These are phyloP conservation scores for Entrophospora sp. DNA, from an alignment of 192 early-diverging fungal species.

Conservation along the genomic window DNA sequence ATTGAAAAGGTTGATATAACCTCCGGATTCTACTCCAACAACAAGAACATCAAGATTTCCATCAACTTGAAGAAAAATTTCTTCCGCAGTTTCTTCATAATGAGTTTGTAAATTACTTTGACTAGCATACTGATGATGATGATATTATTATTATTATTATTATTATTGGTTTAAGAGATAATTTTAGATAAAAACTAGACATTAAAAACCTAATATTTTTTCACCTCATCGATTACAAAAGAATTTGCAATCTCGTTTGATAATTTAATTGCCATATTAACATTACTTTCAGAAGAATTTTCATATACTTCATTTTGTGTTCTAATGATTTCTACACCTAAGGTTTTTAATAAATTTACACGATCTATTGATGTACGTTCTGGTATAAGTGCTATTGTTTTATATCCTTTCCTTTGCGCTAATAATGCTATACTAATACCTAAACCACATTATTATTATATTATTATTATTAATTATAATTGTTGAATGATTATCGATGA, in stretches of 20 bases:
- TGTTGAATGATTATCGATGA: background rate
- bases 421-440: constrained; percentile 59
- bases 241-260: constrained; percentile 38
- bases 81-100: constrained; percentile 49
- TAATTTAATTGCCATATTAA: constrained; percentile 49
- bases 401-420: constrained; percentile 30
- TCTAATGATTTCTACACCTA: constrained; percentile 63
- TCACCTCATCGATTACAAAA: constrained; percentile 58
- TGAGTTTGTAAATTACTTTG: constrained; percentile 26
- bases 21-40: constrained; percentile 62
- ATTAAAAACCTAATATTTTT: background rate
- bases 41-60: constrained; percentile 49
- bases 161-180: no score
- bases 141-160: no score
- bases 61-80: constrained; percentile 53
- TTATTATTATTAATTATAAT: background rate
- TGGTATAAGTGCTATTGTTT: constrained; percentile 51
- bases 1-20: background rate
- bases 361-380: constrained; percentile 68
- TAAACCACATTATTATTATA: background rate
- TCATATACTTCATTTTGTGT: constrained; percentile 57
- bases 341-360: constrained; percentile 53
- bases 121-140: constrained; percentile 18
- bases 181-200: no score
- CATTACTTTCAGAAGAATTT: constrained; percentile 55